A percentile compares a stretch with the other conserved stretches of the same genome.
phyloP scores from a whole-genome alignment of 2,329 filamentous ascomycete species.

The Epichloe aotearoae region DNA sequence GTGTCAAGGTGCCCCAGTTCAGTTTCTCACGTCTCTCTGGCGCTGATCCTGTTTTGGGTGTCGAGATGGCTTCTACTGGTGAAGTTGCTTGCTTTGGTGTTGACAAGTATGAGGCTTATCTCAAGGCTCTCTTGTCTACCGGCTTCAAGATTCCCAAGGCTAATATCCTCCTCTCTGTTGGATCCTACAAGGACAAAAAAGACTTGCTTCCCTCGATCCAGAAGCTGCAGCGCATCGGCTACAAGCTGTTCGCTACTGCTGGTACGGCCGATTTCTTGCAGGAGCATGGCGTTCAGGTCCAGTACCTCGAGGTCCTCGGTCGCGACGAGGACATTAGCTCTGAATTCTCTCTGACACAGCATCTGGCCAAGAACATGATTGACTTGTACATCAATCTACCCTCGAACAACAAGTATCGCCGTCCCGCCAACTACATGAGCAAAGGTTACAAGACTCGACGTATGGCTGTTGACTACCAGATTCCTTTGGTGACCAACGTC shows the following conservation, averaged over 20 bases:
- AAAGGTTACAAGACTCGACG: slow-evolving; percentile 92
- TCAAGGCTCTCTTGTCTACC: slow-evolving; percentile 90
- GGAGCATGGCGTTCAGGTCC: slow-evolving; percentile 81
- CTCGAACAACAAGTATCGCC: slow-evolving; percentile 94
- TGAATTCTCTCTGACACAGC: slow-evolving; percentile 93
- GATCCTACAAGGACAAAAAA: slow-evolving; percentile 94
- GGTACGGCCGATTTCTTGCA: slow-evolving; percentile 95
- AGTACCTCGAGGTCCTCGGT: slow-evolving; percentile 80
- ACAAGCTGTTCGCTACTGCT: slow-evolving; percentile 89
- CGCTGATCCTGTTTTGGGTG: slow-evolving; percentile 88
- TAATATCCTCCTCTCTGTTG: slow-evolving; percentile 90
- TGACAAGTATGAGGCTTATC: slow-evolving; percentile 94
- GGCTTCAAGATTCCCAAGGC: slow-evolving; percentile 93
- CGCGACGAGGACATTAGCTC: slow-evolving; percentile 77
- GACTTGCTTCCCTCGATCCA: slow-evolving; percentile 90
- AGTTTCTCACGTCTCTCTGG: slow-evolving; percentile 95
- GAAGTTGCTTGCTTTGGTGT: slow-evolving; percentile 94
- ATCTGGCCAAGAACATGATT: slow-evolving; percentile 94
- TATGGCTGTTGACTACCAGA: slow-evolving; percentile 97
- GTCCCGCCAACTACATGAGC: slow-evolving; percentile 96
- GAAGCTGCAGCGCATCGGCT: slow-evolving; percentile 81
- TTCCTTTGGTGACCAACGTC: slow-evolving; percentile 93
- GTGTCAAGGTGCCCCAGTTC: slow-evolving; percentile 97
- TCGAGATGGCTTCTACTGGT: slow-evolving; percentile 98
- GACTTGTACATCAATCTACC: slow-evolving; percentile 98